Percentiles rank a stretch among this genome's conserved stretches.
Evolutionary conservation across 108 stramenopile species (phyloP).

Genomic region (Conticribra guillardii): DNA sequence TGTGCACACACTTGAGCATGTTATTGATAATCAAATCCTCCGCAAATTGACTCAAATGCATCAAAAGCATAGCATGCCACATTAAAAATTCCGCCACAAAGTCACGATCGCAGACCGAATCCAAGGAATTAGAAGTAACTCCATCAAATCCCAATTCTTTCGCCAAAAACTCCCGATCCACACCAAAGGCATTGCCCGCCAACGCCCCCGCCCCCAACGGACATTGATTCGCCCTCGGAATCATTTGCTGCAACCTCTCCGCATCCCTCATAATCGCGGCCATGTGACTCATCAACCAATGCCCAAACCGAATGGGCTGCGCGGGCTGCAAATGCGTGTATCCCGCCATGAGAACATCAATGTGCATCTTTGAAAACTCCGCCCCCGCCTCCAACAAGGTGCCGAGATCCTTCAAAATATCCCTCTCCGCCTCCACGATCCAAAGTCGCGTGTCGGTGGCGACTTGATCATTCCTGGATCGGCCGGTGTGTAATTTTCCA

Average conservation of each 20-base stretch:
- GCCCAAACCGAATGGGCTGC: slow-evolving; percentile 95
- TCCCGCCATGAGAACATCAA: slow-evolving; percentile 97
- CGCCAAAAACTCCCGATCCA: slow-evolving; percentile 93
- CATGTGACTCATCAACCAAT: slow-evolving; percentile 97
- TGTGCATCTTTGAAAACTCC: slow-evolving; percentile 79
- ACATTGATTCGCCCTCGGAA: slow-evolving; percentile 91
- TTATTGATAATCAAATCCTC: slow-evolving; percentile 99
- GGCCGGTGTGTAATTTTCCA: slow-evolving; percentile 98
- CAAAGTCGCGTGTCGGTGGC: slow-evolving; percentile 98
- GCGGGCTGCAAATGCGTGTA: slow-evolving; percentile 99
- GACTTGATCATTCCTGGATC: slow-evolving; percentile 97
- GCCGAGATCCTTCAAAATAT: slow-evolving; percentile 77
- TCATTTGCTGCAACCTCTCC: slow-evolving; percentile 87
- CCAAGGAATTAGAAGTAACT: slow-evolving; percentile 93
- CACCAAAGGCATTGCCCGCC: slow-evolving; percentile 98
- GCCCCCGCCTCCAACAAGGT: slow-evolving; percentile 76
- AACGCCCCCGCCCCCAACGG: slow-evolving; percentile 97
- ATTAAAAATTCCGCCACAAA: slow-evolving; percentile 98
- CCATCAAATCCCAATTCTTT: slow-evolving; percentile 94
- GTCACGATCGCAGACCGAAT: slow-evolving; percentile 98
- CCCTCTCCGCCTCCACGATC: slow-evolving; percentile 86
- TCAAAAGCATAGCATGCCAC: slow-evolving; percentile 93
- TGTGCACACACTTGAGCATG: slow-evolving; percentile 87
- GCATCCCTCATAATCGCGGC: slow-evolving; percentile 93
- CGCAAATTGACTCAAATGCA: slow-evolving; percentile 96